Evolutionary conservation across 2,329 filamentous ascomycete species (phyloP), one percentile per base, ranked within the genome.

Genomic region (Cryphonectria radicalis): DNA sequence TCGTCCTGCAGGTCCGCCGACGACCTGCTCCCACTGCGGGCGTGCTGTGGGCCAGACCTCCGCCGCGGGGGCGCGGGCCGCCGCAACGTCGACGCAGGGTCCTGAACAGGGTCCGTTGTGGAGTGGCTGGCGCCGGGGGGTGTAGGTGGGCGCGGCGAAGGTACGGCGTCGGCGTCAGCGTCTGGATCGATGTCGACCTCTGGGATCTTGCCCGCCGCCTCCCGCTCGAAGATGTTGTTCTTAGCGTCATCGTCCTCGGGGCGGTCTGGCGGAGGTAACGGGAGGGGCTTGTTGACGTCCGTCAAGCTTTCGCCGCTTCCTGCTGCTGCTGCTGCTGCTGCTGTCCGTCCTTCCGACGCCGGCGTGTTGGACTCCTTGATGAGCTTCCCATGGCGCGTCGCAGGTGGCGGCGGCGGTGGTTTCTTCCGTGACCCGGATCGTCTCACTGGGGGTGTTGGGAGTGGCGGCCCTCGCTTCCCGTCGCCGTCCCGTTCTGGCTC

Each of bases 351-450:
- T 40, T 40, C 37, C 10, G 37, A 40, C 37, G 37, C 37, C 3
- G 35, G 7, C 25, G 17, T 7, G 37, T 14, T 28, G 63, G 40
- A 7, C 62, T 42, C 53, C 72, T 86, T 89, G 74, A 95, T 92
- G 25, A 91, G 85, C 80, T 92, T 95, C 5, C 93, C 93, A 81
- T 95, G 92, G 69, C 92, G 89, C 67, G 92, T 94, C 77, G 88
- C 93, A 14, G 86, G 86, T 32, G 92, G 92, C 8, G 92, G 91
- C 6, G 93, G 92, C 19, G 92, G 91, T 74, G 88, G 89, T 80
- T 89, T 90, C 77, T 91, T 92, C 74, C 85, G 82, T 57, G 82
- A 78, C 28, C 78, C 72, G 64, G 77, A 60, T 4, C 75, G 73
- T 8, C 75, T 74, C 8, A 76, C 72, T 32, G 77, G 71, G n/a